These are phyloP conservation scores for Neurospora sp. DNA, from an alignment of 495 filamentous ascomycete genomes.

Conservation along the genomic window DNA sequence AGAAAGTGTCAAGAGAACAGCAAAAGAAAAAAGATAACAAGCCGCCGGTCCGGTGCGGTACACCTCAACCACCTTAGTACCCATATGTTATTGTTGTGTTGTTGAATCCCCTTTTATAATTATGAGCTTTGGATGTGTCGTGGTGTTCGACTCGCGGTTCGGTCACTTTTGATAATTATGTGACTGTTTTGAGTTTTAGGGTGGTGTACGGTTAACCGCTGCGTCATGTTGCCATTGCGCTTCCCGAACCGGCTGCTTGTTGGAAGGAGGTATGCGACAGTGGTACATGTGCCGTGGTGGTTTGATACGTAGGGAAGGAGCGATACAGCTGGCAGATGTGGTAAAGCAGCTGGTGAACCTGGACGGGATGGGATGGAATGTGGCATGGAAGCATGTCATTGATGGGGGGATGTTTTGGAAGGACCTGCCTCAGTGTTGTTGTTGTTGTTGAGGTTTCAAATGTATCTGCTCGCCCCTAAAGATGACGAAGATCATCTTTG, in stretches of 20 bases:
- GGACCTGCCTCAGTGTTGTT: too few species aligned
- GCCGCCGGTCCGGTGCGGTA: background rate
- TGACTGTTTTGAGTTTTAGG: background rate
- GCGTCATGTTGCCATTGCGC: background rate
- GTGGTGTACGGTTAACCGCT: background rate
- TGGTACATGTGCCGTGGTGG: background rate
- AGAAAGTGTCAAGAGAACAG: background rate
- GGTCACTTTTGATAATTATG: background rate
- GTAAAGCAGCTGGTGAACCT: background rate
- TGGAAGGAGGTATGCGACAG: background rate
- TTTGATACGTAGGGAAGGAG: background rate
- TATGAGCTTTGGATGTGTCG: background rate
- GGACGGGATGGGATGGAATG: background rate
- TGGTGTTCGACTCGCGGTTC: background rate
- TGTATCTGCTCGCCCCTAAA: background rate
- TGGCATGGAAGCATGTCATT: too few species aligned
- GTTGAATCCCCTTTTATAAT: background rate
- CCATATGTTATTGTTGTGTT: background rate
- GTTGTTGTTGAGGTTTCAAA: background rate
- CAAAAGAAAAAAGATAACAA: background rate
- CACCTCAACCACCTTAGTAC: background rate
- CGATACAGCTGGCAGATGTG: background rate
- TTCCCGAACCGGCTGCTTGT: background rate
- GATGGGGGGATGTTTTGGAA: too few species aligned
- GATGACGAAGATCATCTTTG: background rate